Base-by-base conservation (phyloP, 208 protist species). In the Lotmaria passim region DNA sequence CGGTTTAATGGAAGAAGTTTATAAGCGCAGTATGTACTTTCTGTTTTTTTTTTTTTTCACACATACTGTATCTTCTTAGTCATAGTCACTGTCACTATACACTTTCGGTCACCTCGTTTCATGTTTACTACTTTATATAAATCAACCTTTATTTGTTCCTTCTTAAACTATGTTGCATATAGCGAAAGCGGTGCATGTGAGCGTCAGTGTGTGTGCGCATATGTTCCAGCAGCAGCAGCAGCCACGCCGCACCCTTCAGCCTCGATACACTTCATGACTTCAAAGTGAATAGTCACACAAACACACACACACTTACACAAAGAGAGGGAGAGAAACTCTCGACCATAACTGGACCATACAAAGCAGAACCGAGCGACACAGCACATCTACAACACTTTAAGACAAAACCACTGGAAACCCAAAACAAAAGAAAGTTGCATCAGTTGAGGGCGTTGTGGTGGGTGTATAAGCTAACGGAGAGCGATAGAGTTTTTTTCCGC, bases 41-140 rank as follows among this genome's bases (percentile, higher is more conserved):
- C 7, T 38, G 3, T 12, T 63, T 51, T 30, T 53, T 39, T 15
- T 43, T 65, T 39, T 53, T 15, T 17, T 19, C 21, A 24, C 34
- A 15, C n/a, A 43, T 58, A 33, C 52, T 43, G 10, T 19, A 43
- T 55, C 31, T 55, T 52, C 60, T 65, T 17, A 51, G 23, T 19
- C 39, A 47, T 48, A 44, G 7, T 57, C 36, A n/a, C 56, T 58
- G 47, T 52, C 23, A 48, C 59, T 56, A 70, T 53, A 33, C 30
- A 39, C 65, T 38, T 10, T 14, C 57, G 43, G 38, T 63, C 33
- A 47, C 57, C 38, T 63, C 11, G 48, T 63, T 63, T 51, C 26
- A 33, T n/a, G n/a, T 12, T 11, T 55, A 60, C 30, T 51, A 23
- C 44, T 24, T 51, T 30, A n/a, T 52, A 43, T 19, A 43, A 30